Percentiles rank a stretch among this genome's conserved stretches.
Conservation (phyloP, 805 yeast species). For the Kluyveromyces aestuarii region DNA sequence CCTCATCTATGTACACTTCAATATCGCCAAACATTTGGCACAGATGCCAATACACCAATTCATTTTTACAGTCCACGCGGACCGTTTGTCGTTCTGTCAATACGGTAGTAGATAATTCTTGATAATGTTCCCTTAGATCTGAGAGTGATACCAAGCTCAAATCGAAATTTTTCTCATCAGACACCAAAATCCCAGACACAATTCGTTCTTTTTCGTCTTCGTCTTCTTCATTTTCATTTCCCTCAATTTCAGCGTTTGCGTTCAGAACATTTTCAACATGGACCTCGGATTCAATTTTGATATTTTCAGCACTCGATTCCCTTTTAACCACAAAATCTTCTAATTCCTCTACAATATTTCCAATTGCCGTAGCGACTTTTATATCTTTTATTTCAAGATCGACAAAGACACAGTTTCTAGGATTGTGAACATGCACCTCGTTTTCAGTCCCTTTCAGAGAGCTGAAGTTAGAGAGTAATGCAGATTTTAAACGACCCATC, state of each 20-base stretch:
- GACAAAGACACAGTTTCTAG: slow-evolving; percentile 80
- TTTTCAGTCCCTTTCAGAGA: slow-evolving; percentile 74
- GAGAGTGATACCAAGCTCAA: slow-evolving; percentile 72
- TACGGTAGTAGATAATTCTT: slow-evolving; percentile 77
- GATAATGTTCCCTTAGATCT: slow-evolving; percentile 75
- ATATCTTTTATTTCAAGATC: slow-evolving; percentile 71
- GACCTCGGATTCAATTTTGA: not conserved
- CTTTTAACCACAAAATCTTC: slow-evolving; percentile 3
- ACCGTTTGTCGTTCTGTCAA: slow-evolving; percentile 76
- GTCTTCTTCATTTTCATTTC: slow-evolving; percentile 41
- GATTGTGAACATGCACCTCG: slow-evolving; percentile 87
- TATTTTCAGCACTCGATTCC: slow-evolving; percentile 2
- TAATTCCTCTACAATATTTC: slow-evolving; percentile 43
- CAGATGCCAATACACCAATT: slow-evolving; percentile 79
- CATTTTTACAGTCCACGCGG: slow-evolving; percentile 70
- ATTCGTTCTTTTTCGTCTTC: slow-evolving; percentile 28
- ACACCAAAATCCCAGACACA: slow-evolving; percentile 79
- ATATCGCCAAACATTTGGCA: slow-evolving; percentile 92
- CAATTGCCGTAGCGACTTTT: slow-evolving; percentile 72
- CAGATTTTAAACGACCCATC: slow-evolving; percentile 96
- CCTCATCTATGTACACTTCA: slow-evolving; percentile 51
- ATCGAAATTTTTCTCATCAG: slow-evolving; percentile 71
- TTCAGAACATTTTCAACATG: slow-evolving; percentile 4
- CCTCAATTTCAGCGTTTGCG: not conserved
- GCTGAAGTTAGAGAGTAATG: slow-evolving; percentile 78